These are phyloP conservation scores for Lumnitzera littorea DNA, from an alignment of 345 rosid species.

Conservation along the genomic window DNA sequence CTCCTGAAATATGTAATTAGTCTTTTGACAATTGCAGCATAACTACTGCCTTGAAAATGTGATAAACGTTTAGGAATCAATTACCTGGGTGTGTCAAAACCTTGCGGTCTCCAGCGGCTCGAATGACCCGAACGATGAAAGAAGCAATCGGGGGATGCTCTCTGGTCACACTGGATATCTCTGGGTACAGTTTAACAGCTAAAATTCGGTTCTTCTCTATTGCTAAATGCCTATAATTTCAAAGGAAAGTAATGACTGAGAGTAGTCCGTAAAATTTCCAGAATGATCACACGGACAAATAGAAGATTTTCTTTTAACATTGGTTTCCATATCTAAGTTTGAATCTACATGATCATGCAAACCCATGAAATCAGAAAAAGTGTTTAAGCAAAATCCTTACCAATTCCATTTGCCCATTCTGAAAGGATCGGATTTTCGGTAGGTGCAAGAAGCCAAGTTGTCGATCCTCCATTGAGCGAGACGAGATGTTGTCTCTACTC, in stretches of 20 bases:
- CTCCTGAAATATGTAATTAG: neutral
- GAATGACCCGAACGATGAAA: constrained; percentile 61
- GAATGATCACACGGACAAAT: neutral
- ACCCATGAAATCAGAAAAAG: too few relatives aligned
- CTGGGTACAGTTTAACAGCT: constrained; percentile 70
- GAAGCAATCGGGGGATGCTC: constrained; percentile 88
- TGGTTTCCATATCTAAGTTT: too few relatives aligned
- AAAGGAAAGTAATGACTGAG: constrained; percentile 6
- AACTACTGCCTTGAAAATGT: too few relatives aligned
- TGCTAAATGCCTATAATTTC: constrained; percentile 66
- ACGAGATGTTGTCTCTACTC: constrained; percentile 83
- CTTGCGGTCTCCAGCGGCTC: constrained; percentile 66
- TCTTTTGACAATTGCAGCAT: too few relatives aligned
- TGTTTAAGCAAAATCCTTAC: constrained; percentile 15
- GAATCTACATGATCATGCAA: too few relatives aligned
- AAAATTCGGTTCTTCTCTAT: constrained; percentile 78
- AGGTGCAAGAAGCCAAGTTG: constrained; percentile 74
- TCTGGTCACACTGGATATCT: constrained; percentile 61
- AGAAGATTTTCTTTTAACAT: neutral
- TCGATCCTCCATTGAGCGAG: constrained; percentile 98
- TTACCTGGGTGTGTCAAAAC: constrained; percentile 83
- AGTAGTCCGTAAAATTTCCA: neutral
- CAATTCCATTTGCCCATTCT: constrained; percentile 95
- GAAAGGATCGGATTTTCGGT: constrained; percentile 98
- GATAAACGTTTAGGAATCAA: neutral